A percentile compares a stretch with the other conserved stretches of the same genome.
phyloP scores from a whole-genome alignment of 305 asterid genomes.

The Rubia balearica region DNA sequence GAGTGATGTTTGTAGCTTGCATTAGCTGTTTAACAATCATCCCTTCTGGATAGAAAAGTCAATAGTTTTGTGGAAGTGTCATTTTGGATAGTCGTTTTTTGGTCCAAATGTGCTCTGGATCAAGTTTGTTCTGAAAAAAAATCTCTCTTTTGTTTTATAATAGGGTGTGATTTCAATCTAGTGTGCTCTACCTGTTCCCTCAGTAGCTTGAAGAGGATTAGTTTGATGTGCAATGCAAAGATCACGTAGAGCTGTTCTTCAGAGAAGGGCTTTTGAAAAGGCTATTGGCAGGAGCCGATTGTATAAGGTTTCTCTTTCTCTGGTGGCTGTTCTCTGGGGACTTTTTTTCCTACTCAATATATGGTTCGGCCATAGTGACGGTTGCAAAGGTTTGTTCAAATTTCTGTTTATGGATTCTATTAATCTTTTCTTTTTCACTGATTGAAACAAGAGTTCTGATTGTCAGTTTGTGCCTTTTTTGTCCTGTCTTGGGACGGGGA shows the following conservation, averaged over 20 bases:
- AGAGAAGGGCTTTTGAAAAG: slow-evolving; percentile 72
- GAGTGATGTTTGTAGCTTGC: neutral
- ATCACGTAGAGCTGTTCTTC: slow-evolving; percentile 90
- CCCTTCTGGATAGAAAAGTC: neutral
- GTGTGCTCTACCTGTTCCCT: slow-evolving; percentile 15
- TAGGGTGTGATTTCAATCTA: slow-evolving; percentile 20
- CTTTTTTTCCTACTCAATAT: slow-evolving; percentile 61
- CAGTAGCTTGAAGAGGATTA: slow-evolving; percentile 28
- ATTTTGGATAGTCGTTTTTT: neutral
- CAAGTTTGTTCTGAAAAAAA: neutral
- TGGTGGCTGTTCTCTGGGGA: slow-evolving; percentile 56
- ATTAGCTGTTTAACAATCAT: neutral
- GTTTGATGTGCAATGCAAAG: slow-evolving; percentile 90
- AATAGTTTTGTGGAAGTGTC: neutral
- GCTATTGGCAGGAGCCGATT: slow-evolving; percentile 41
- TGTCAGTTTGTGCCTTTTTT: neutral
- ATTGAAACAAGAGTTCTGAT: neutral
- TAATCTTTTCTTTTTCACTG: neutral
- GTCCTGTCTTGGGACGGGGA: neutral
- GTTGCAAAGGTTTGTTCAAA: slow-evolving; percentile 53
- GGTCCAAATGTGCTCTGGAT: neutral
- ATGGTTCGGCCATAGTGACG: slow-evolving; percentile 70
- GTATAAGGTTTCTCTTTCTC: slow-evolving; percentile 64
- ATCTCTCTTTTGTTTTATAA: slow-evolving; percentile 1
- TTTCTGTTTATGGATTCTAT: slow-evolving; percentile 2